Conservation (phyloP, 139 green algal genomes). For the Diplosphaera chodatii region DNA sequence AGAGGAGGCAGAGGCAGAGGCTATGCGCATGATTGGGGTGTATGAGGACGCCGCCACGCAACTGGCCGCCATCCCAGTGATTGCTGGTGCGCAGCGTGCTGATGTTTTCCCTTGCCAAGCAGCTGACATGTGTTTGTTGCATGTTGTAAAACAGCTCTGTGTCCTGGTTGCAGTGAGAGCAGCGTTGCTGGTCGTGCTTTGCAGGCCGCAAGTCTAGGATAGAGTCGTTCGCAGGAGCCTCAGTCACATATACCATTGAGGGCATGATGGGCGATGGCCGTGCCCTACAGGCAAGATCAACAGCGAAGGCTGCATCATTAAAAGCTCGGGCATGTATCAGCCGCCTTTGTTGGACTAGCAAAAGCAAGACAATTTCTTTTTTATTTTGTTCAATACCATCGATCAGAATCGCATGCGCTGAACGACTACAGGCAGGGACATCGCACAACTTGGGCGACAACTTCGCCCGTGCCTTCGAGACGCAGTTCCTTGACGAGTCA, state of each 20-base stretch:
- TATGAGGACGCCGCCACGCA: slow-evolving; percentile 70
- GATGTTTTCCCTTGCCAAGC: no score
- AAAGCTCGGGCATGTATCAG: no score
- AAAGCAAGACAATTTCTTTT: no score
- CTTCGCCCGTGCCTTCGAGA: slow-evolving; percentile 86
- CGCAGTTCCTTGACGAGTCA: slow-evolving; percentile 55
- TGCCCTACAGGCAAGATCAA: slow-evolving; percentile 69
- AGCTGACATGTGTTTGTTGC: no score
- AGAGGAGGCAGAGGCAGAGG: slow-evolving; percentile 87
- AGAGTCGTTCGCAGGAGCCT: slow-evolving; percentile 84
- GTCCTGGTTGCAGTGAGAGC: no score
- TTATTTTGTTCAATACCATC: no score
- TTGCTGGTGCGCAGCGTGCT: slow-evolving; percentile 33
- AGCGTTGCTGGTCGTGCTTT: no score
- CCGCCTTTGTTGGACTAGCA: no score
- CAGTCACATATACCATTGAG: slow-evolving; percentile 96
- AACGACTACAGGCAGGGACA: slow-evolving; percentile 78
- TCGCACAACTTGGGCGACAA: slow-evolving; percentile 95
- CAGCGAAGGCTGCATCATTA: no score
- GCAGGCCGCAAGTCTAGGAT: slow-evolving; percentile 81
- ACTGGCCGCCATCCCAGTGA: slow-evolving; percentile 87
- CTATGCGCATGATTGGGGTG: slow-evolving; percentile 63
- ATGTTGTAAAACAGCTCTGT: no score
- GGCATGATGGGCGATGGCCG: slow-evolving; percentile 95
- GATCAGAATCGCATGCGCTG: no score